Evolutionary conservation across 2,329 filamentous ascomycete genomes (phyloP).

Genomic region (Scytalidium lignicola): DNA sequence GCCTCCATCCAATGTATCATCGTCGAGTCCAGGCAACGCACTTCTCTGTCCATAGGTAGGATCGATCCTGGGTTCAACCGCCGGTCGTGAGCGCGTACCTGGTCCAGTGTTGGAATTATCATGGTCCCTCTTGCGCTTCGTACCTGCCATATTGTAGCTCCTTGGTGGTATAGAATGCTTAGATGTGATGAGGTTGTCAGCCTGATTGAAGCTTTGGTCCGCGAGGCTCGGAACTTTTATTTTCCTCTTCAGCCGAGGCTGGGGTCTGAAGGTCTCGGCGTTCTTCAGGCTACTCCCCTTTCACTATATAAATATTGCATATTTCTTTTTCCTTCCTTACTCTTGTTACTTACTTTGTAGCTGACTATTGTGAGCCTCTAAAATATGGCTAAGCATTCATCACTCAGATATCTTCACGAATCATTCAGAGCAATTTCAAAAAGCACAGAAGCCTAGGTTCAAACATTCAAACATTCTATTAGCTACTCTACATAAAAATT

Average conservation of each 20-base stretch:
- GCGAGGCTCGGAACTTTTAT: background rate
- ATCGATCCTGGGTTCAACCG: constrained; percentile 40
- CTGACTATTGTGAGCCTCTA: too few species aligned
- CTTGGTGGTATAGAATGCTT: background rate
- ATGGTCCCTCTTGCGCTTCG: constrained; percentile 16
- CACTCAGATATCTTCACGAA: too few species aligned
- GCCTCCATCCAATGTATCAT: constrained; percentile 26
- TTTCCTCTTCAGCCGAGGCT: background rate
- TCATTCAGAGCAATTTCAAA: too few species aligned
- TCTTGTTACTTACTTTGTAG: too few species aligned
- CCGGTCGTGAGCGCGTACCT: constrained; percentile 14
- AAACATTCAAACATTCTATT: too few species aligned
- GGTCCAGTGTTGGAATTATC: constrained; percentile 11
- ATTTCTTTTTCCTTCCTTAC: too few species aligned
- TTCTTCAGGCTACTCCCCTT: too few species aligned
- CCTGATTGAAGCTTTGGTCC: background rate
- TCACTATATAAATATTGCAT: too few species aligned
- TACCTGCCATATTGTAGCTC: constrained; percentile 10
- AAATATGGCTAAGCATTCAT: too few species aligned
- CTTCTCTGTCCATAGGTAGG: constrained; percentile 66
- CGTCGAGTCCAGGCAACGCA: constrained; percentile 61
- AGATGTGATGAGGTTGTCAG: background rate
- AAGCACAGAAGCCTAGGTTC: too few species aligned
- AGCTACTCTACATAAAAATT: too few species aligned
- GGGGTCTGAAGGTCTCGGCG: too few species aligned